Conservation (phyloP, 2,329 filamentous ascomycete species). For the Fusarium palustre region DNA sequence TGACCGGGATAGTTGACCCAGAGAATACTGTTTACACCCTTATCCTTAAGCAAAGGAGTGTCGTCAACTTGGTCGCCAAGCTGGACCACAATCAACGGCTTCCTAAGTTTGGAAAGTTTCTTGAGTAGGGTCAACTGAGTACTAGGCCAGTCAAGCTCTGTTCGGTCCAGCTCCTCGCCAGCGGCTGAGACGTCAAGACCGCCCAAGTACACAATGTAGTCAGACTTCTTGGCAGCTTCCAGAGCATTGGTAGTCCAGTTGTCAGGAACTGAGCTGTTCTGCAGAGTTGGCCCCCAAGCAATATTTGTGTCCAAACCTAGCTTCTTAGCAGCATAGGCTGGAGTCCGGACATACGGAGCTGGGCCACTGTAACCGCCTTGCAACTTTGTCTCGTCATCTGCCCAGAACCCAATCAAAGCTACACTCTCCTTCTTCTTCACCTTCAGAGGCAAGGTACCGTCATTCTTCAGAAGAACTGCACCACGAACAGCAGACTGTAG, state of each 20-base stretch:
- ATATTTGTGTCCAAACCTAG: neutral
- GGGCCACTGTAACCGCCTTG: constrained; percentile 3
- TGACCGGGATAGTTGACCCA: constrained; percentile 21
- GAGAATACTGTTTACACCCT: constrained; percentile 17
- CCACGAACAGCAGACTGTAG: neutral
- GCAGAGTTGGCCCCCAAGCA: constrained; percentile 1
- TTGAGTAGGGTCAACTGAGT: neutral
- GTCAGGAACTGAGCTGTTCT: neutral
- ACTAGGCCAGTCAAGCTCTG: constrained; percentile 7
- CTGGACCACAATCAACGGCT: constrained; percentile 3
- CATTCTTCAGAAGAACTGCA: constrained; percentile 13
- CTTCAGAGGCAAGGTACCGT: neutral
- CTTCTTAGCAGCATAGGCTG: neutral
- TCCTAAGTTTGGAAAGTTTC: neutral
- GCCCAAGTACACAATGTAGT: constrained; percentile 10
- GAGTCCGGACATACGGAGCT: neutral
- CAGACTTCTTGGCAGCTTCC: neutral
- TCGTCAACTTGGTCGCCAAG: constrained; percentile 4
- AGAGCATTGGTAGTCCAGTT: constrained; percentile 15
- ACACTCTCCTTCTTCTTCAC: constrained; percentile 6
- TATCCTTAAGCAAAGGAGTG: neutral
- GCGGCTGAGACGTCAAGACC: constrained; percentile 12
- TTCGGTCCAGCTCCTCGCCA: neutral
- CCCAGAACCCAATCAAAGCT: neutral
- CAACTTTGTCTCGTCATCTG: neutral